phyloP scores from a whole-genome alignment of 2,329 filamentous ascomycete species.

The Fusarium secorum region DNA sequence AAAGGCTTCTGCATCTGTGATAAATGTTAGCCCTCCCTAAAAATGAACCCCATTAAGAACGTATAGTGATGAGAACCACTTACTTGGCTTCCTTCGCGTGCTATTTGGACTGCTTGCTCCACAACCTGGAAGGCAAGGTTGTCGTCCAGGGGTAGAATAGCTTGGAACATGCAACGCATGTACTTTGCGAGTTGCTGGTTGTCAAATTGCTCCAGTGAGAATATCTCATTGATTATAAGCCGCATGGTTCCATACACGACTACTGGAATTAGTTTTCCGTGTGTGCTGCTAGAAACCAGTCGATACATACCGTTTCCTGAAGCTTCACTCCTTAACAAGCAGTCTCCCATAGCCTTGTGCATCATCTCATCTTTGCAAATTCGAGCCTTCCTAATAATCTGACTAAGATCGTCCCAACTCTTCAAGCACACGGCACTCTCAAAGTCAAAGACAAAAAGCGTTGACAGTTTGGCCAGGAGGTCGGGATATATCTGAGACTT shows the following conservation, averaged over 20 bases:
- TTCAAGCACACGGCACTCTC: slow-evolving; percentile 75
- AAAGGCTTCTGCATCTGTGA: slow-evolving; percentile 58
- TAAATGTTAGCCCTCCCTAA: neutral
- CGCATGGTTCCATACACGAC: slow-evolving; percentile 64
- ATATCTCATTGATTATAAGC: slow-evolving; percentile 75
- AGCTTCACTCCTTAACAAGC: slow-evolving; percentile 62
- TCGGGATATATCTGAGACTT: slow-evolving; percentile 56
- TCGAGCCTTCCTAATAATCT: slow-evolving; percentile 64
- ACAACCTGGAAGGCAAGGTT: slow-evolving; percentile 66
- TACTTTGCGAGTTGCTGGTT: slow-evolving; percentile 73
- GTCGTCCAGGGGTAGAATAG: slow-evolving; percentile 66
- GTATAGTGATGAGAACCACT: neutral
- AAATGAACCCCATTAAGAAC: slow-evolving; percentile 7
- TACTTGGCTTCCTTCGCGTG: slow-evolving; percentile 59
- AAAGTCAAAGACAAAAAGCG: slow-evolving; percentile 78
- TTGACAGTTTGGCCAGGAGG: slow-evolving; percentile 67
- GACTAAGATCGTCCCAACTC: slow-evolving; percentile 70
- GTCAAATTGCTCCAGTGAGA: slow-evolving; percentile 63
- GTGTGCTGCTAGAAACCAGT: neutral
- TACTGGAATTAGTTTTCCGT: slow-evolving; percentile 39
- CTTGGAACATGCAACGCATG: slow-evolving; percentile 78
- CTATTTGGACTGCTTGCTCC: slow-evolving; percentile 66
- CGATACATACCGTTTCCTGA: slow-evolving; percentile 58
- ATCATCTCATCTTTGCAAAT: slow-evolving; percentile 54
- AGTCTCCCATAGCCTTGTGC: slow-evolving; percentile 72